Conservation (phyloP, 345 rosid genomes). For the Conringia planisiliqua region DNA sequence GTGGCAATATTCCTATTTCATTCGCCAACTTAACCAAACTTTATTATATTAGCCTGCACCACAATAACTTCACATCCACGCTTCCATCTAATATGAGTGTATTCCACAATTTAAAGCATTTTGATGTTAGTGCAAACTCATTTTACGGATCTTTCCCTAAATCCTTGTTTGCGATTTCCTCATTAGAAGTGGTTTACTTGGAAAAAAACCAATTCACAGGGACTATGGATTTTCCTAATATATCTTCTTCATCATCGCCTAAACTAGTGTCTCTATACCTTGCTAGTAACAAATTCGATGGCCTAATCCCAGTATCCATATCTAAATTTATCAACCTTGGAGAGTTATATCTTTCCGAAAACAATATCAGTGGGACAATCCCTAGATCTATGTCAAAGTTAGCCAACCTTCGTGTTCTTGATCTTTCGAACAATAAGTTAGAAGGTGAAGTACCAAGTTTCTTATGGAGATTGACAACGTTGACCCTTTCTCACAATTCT, state of each 20-base stretch:
- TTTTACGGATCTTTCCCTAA: background rate
- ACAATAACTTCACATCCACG: background rate
- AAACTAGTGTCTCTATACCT: background rate
- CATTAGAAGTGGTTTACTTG: background rate
- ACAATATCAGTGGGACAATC: background rate
- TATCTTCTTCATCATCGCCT: background rate
- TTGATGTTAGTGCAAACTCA: background rate
- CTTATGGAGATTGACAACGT: background rate
- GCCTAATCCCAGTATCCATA: background rate
- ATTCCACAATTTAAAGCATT: background rate
- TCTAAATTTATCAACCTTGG: background rate
- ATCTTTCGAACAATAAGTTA: background rate
- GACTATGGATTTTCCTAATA: background rate
- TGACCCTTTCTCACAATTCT: background rate
- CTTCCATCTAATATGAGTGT: background rate
- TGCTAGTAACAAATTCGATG: background rate
- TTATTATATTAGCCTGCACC: background rate
- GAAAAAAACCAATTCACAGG: background rate
- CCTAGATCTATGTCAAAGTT: background rate
- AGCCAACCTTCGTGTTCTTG: background rate
- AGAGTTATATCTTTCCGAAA: background rate
- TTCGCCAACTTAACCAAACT: background rate
- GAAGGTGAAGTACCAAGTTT: slow-evolving; percentile 1
- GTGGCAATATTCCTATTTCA: background rate
- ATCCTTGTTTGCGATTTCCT: background rate